Evolutionary conservation across 768 basidiomycete genomes (phyloP), one percentile per base, ranked within the genome.

Genomic region (Trametes punicea): DNA sequence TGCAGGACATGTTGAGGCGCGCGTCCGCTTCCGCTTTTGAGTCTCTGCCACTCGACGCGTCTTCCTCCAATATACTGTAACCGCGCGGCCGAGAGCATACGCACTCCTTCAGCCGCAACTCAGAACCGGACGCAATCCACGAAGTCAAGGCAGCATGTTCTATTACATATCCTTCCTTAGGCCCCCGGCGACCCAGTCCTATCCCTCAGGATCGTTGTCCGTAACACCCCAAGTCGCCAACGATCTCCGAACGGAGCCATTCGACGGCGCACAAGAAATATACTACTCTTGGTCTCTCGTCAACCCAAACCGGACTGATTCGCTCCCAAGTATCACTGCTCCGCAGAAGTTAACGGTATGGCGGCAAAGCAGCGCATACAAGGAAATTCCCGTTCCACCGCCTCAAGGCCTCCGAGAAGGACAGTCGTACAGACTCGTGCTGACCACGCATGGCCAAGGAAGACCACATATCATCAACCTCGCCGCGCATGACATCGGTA

Each of bases 121-220:
- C 29, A 26, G 16, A 2, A 29, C 23, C 30, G 18, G 20, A 16
- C 11, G 5, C 46, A 16, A 1, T 36, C 8, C 4, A n/a, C 29
- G 18, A 20, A 27, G 34, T 20, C 9, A 2, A 27, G 6, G 49
- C 39, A 18, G 21, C 50, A 93, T 93, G 92, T 93, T 88, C 73
- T 90, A 78, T 76, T 96, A 95, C 72, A 68, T 95, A 38, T 94
- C 90, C 25, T 95, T 95, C 68, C 82, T 95, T 15, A 86, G 91
- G 41, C 91, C 93, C 10, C 94, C 92, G 3, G 90, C 92, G 3
- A 62, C 73, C 3, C 78, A 79, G 46, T 74, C 76, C 0, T 66
- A 75, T 6, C 71, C 77, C 2, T 72, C 72, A 0, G 63, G 68
- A 4, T 62, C 74, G 10, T 71, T 94, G 46, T 69, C 74, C 11